These are phyloP conservation scores for Mycena capillaripes DNA, from an alignment of 768 basidiomycete species.

Conservation along the genomic window DNA sequence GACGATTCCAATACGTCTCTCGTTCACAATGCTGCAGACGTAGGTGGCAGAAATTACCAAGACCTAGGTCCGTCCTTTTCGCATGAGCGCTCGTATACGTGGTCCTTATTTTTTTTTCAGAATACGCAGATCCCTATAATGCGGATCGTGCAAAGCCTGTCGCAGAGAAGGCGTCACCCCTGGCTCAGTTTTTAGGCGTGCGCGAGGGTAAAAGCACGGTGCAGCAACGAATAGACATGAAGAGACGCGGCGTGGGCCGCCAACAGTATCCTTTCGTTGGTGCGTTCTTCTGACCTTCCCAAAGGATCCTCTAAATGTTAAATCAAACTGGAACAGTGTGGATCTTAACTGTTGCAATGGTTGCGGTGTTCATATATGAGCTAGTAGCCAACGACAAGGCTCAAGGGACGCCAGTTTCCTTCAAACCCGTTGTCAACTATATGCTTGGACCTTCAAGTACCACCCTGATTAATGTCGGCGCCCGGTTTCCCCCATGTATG, in stretches of 20 bases:
- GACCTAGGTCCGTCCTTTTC: constrained; percentile 65
- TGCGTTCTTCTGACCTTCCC: constrained; percentile 42
- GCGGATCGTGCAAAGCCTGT: constrained; percentile 39
- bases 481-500: constrained; percentile 96
- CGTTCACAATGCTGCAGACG: constrained; percentile 61
- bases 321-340: constrained; percentile 69
- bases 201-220: constrained; percentile 67
- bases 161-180: constrained; percentile 57
- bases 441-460: constrained; percentile 93
- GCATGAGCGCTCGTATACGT: not conserved
- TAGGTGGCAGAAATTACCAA: constrained; percentile 58
- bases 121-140: constrained; percentile 62
- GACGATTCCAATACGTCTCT: constrained; percentile 56
- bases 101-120: constrained; percentile 50
- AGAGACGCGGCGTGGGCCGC: constrained; percentile 86
- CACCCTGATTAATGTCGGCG: constrained; percentile 89
- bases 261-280: constrained; percentile 87
- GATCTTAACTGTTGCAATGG: constrained; percentile 74
- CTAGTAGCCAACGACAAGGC: constrained; percentile 79
- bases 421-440: constrained; percentile 89
- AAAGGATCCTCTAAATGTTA: constrained; percentile 33
- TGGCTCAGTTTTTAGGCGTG: constrained; percentile 57
- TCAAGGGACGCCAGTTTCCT: constrained; percentile 88
- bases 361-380: constrained; percentile 86
- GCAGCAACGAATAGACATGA: constrained; percentile 89